phyloP scores from a whole-genome alignment of 257 asterid species.

The Lantana camara region DNA sequence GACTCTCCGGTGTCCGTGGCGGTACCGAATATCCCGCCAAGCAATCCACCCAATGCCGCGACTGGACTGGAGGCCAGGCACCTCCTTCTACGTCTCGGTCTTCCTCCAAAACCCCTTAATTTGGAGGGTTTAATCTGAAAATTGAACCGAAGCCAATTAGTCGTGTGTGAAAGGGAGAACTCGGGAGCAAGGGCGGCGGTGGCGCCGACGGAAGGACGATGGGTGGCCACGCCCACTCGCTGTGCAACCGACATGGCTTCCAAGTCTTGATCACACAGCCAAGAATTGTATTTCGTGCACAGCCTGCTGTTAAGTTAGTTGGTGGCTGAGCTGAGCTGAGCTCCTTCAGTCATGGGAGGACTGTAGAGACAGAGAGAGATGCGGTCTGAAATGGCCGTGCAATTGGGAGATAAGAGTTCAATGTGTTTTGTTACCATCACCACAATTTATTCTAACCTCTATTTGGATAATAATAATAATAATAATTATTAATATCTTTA shows the following conservation, averaged over 20 bases:
- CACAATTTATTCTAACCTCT: too few species aligned
- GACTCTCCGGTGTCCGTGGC: constrained; percentile 79
- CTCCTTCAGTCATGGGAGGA: neutral
- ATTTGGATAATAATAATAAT: too few species aligned
- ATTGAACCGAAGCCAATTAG: constrained; percentile 21
- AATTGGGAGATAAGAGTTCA: neutral
- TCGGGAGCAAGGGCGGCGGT: constrained; percentile 31
- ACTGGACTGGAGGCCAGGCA: constrained; percentile 19
- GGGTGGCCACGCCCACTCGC: constrained; percentile 35
- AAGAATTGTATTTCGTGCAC: neutral
- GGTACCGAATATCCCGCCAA: constrained; percentile 81
- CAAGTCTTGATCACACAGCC: neutral
- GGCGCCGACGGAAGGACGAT: constrained; percentile 29
- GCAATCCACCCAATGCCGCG: constrained; percentile 83
- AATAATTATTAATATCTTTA: too few species aligned
- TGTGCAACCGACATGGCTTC: constrained; percentile 36
- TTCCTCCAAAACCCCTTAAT: constrained; percentile 22
- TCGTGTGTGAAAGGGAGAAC: constrained; percentile 23
- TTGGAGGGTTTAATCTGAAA: constrained; percentile 18
- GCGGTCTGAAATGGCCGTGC: constrained; percentile 26
- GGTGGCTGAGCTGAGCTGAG: neutral
- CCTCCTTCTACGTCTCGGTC: constrained; percentile 27
- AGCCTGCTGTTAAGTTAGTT: neutral
- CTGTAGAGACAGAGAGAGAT: neutral
- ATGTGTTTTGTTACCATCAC: too few species aligned